These are phyloP conservation scores for Coemansia furcata DNA, from an alignment of 192 early-diverging fungal species.

Conservation along the genomic window DNA sequence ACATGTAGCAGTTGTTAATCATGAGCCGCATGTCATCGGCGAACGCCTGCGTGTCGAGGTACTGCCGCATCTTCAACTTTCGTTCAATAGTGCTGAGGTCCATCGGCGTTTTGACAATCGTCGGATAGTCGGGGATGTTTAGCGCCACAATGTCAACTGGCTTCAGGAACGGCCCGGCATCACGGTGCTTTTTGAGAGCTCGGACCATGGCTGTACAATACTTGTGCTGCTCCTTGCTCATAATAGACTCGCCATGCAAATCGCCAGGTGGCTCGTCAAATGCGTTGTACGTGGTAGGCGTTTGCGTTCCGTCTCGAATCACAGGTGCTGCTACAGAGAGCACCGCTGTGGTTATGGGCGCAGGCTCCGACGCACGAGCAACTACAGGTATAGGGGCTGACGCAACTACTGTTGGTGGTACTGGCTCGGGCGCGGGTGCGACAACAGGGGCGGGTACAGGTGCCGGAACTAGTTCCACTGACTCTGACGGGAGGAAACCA, in stretches of 20 bases:
- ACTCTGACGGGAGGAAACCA: not conserved
- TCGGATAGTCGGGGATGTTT: constrained; percentile 77
- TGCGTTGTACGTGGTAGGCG: not conserved
- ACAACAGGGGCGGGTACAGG: not conserved
- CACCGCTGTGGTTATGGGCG: not conserved
- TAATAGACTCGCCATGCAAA: constrained; percentile 20
- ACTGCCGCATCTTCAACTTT: constrained; percentile 62
- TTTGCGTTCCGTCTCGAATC: not conserved
- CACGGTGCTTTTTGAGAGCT: constrained; percentile 74
- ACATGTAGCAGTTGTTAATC: constrained; percentile 77
- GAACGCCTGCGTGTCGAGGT: constrained; percentile 66
- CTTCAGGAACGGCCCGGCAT: constrained; percentile 80
- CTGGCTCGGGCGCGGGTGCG: not conserved
- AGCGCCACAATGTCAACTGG: constrained; percentile 77
- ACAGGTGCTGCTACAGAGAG: not conserved
- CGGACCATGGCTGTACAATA: constrained; percentile 74
- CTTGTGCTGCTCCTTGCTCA: constrained; percentile 82
- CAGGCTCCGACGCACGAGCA: not conserved
- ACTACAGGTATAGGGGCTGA: not conserved
- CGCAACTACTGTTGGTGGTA: not conserved
- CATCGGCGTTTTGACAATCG: constrained; percentile 74
- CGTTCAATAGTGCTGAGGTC: constrained; percentile 74
- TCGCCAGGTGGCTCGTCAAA: not conserved
- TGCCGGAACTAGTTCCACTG: not conserved
- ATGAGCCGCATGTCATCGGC: constrained; percentile 68